These are phyloP conservation scores for Coemansia sp. DNA, from an alignment of 192 early-diverging fungal species.

Conservation along the genomic window DNA sequence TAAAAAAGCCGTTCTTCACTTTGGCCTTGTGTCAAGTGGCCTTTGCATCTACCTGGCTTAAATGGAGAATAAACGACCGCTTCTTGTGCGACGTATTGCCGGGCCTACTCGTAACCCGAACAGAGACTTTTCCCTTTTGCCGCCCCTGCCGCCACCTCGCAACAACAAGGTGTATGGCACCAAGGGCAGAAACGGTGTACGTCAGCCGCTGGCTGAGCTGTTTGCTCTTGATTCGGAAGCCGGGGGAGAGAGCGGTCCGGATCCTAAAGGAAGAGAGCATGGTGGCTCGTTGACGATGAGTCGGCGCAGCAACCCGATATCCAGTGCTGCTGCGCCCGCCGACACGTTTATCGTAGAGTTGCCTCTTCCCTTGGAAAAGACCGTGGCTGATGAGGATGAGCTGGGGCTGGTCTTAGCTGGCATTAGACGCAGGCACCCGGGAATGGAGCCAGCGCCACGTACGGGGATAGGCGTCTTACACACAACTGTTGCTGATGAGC, in stretches of 20 bases:
- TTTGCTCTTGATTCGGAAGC: neutral
- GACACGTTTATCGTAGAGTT: neutral
- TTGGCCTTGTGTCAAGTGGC: too few relatives aligned
- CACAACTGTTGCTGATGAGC: slow-evolving; percentile 6
- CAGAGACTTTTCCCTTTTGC: slow-evolving; percentile 19
- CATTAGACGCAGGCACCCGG: neutral
- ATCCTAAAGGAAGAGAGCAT: neutral
- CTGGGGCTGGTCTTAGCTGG: neutral
- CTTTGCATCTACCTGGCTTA: too few relatives aligned
- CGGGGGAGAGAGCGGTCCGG: neutral
- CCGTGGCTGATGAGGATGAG: neutral
- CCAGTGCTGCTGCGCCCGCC: neutral
- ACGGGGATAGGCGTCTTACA: neutral
- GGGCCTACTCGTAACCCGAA: slow-evolving; percentile 14
- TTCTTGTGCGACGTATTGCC: slow-evolving; percentile 17
- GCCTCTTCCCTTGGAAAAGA: neutral
- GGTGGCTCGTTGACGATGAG: neutral
- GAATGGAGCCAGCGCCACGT: neutral
- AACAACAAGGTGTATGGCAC: neutral
- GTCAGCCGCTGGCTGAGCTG: neutral
- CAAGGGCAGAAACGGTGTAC: neutral
- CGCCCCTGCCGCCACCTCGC: slow-evolving; percentile 34
- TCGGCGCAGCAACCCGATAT: neutral
- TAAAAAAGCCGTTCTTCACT: too few relatives aligned
- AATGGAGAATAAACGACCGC: neutral